Evolutionary conservation across 108 stramenopile genomes (phyloP), one percentile per base, ranked within the genome.

Genomic region (Mediolabrus comicus): DNA sequence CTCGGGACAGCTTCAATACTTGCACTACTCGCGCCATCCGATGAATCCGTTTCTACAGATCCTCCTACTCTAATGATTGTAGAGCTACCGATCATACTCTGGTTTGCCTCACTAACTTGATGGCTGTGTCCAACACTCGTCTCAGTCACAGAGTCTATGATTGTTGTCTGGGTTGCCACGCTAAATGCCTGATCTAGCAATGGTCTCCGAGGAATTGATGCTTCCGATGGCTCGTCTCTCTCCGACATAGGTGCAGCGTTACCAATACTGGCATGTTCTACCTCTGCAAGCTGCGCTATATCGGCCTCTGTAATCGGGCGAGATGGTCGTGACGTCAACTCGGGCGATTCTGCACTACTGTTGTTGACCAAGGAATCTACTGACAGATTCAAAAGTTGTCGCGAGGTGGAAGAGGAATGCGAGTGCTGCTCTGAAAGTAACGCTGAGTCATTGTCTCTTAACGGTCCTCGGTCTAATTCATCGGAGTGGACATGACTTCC

Each of bases 161-260:
- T 17, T 13, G 73, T 66, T 19, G 73, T 66, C 19, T 74, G 73
- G 1, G 65, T 74, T 8, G 59, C 73, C 16, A 74, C 53, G 53
- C 73, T 74, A 36, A 74, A 67, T 3, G 54, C 59, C 35, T 58
- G 73, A 43, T 60, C 75, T 31, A 53, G 75, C 60, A 34, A 80
- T 54, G 24, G 56, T 84, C 83, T 16, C 78, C 84, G 25, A 76
- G 71, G 7, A 62, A 77, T 63, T n/a, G 82, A 86, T 38, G 67
- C 35, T 25, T 74, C 74, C 13, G 82, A 83, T 19, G 80, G 65
- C 25, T 80, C 82, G 22, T 80, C 81, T 39, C 90, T 77, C 14
- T 85, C 77, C 17, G 87, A 88, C 7, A 79, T 84, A 19, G 90
- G 90, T 3, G 73, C 53, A 16, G 86, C 84, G 67, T 92, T 88